Base-by-base conservation (phyloP, 352 stramenopile species). In the Globisporangium megalacanthum region DNA sequence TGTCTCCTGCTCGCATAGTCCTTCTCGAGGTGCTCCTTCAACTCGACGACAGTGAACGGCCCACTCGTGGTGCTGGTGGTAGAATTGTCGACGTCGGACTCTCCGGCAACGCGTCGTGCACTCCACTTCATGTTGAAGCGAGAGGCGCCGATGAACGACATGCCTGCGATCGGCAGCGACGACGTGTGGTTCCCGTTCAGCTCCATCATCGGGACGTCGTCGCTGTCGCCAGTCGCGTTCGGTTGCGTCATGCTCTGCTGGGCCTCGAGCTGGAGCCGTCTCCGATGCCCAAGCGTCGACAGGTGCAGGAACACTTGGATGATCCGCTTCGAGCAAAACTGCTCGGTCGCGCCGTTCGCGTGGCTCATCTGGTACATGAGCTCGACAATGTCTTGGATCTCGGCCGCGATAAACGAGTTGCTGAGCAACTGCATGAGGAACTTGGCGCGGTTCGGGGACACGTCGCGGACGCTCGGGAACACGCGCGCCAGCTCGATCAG, bases 181-280 rank as follows among this genome's bases (percentile, higher is more conserved):
- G 77, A 88, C 3, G 61, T 69, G 17, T 42, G 47, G n/a, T 83
- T 76, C 0, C 53, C 56, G 8, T 82, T 61, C n/a, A 85, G 70
- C 22, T 83, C 79, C 64, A 92, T 88, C 6, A 92, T 69, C 6
- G 83, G 83, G 49, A 90, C 85, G 25, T 75, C 69, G 19, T 86
- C 79, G 29, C 75, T 69, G 17, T 77, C 61, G 14, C 33, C 49
- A 6, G 17, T 29, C 47, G 19, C 45, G 17, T 15, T 54, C 41
- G 33, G 17, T 25, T 51, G 45, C 41, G 37, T 35, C 0, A 14
- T 29, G 7, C n/a, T 52, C 48, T 44, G 39, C 22, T 54, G 37
- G 19, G 20, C 15, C 4, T 35, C 35, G 9, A 47, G n/a, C 52
- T 56, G 52, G 10, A 48, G 45, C 20, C 52, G 57, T 19, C 62